Base-by-base conservation (phyloP, 2,329 filamentous ascomycete species). In the Byssoonygena ceratinophila region DNA sequence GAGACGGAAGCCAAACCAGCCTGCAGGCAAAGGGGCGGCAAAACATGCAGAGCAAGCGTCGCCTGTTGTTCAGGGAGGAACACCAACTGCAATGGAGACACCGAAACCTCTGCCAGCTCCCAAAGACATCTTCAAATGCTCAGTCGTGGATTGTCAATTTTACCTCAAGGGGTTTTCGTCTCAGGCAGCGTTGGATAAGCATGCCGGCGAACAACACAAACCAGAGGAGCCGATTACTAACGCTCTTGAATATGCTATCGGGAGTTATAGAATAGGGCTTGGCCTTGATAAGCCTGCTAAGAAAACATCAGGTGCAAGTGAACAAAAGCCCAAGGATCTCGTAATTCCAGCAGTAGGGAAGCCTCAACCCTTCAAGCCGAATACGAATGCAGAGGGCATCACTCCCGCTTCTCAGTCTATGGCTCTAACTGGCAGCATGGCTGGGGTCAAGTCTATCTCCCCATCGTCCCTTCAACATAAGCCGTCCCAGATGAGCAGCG, bases 171-270 rank as follows among this genome's bases (percentile, higher is more conserved):
- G 79, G 2, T 82, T 82, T 54, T 66, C 73, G 4, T 76, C 73
- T 1, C 74, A 78, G 59, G 70, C 66, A 16, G 76, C 76, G 49
- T 65, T 83, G 51, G 74, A 78, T 31, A 72, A 73, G 36, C 80
- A 83, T 57, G 63, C 74, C 23, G 72, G 73, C 46, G 73, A 77
- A 20, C 68, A 65, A 16, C 80, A 83, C 62, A 72, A 74, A 57
- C 71, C 66, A 22, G 70, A 74, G 55, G 66, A 70, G 41, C 64
- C 66, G 1, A 70, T 81, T 34, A 75, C 73, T 4, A 71, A 83
- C 61, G 74, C 78, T 29, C 65, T 81, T 27, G 69, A 74, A n/a
- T 83, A 75, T 61, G 73, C 76, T 23, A 59, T 82, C 5, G 74
- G 78, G 5, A 75, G 72, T 39, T 70, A 79, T 56, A 72, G 72